These are phyloP conservation scores for Hyphopichia khmerensis DNA, from an alignment of 1,139 yeast species.

Conservation along the genomic window DNA sequence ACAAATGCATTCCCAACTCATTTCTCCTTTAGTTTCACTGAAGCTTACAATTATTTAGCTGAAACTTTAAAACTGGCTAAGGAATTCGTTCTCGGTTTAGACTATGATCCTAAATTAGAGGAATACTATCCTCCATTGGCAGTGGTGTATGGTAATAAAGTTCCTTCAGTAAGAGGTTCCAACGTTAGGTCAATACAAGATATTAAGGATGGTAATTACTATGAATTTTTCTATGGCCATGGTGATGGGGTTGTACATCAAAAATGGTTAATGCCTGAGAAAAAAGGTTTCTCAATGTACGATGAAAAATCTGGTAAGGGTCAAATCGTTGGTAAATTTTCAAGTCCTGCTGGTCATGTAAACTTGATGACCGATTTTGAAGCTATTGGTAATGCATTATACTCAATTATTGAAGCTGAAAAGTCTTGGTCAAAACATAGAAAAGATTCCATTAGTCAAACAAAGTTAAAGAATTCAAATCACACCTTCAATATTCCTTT, in stretches of 20 bases:
- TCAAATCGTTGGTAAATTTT: constrained; percentile 64
- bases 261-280: constrained; percentile 77
- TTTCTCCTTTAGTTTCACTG: constrained; percentile 45
- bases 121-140: constrained; percentile 78
- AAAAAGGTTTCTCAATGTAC: constrained; percentile 54
- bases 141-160: constrained; percentile 71
- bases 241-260: constrained; percentile 94
- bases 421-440: constrained; percentile 27
- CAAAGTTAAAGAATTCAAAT: neutral
- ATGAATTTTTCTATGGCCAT: constrained; percentile 77
- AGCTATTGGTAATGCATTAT: constrained; percentile 68
- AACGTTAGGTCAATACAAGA: constrained; percentile 61
- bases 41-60: constrained; percentile 62
- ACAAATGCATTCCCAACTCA: neutral
- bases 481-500: neutral
- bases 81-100: constrained; percentile 55
- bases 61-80: constrained; percentile 63
- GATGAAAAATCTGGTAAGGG: constrained; percentile 35
- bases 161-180: constrained; percentile 84
- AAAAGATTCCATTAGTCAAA: neutral
- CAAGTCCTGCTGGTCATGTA: constrained; percentile 74
- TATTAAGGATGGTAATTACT: constrained; percentile 69
- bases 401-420: constrained; percentile 59
- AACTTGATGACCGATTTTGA: constrained; percentile 71
- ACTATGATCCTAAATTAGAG: constrained; percentile 45